A percentile compares a stretch with the other conserved stretches of the same genome.
phyloP scores from a whole-genome alignment of 495 filamentous ascomycete genomes.

The Letharia lupina region DNA sequence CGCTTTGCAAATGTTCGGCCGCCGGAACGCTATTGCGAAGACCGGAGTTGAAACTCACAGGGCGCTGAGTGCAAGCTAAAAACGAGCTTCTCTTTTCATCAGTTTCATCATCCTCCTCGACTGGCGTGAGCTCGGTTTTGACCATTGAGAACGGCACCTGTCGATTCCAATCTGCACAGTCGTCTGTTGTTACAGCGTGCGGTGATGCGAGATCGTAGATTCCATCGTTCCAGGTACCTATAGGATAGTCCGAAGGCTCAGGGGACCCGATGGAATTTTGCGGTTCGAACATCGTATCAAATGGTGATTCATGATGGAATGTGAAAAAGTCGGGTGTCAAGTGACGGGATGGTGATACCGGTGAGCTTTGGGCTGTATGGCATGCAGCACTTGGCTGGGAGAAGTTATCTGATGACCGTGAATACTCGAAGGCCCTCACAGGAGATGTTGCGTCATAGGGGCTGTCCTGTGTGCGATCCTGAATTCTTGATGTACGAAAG shows the following conservation, averaged over 20 bases:
- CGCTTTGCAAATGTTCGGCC: neutral
- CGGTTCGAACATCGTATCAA: neutral
- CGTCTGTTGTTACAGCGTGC: conserved; percentile 42
- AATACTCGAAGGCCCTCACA: conserved; percentile 25
- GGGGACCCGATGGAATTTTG: neutral
- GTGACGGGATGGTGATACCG: conserved; percentile 24
- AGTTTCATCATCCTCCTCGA: conserved; percentile 60
- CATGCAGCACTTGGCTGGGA: conserved; percentile 39
- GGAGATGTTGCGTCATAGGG: conserved; percentile 19
- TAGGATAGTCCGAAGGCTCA: conserved; percentile 9
- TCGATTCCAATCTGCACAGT: conserved; percentile 39
- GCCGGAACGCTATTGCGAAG: conserved; percentile 13
- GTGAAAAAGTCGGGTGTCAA: conserved; percentile 13
- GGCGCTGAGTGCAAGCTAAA: conserved; percentile 20
- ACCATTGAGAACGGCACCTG: conserved; percentile 37
- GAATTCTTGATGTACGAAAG: neutral
- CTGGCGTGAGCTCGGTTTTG: conserved; percentile 50
- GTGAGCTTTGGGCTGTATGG: conserved; percentile 27
- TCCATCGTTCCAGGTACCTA: conserved; percentile 7
- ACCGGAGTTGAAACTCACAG: conserved; percentile 11
- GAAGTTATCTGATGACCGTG: conserved; percentile 42
- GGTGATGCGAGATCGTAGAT: conserved; percentile 18
- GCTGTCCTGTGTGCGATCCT: conserved; percentile 17
- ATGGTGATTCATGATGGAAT: conserved; percentile 7
- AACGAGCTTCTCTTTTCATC: conserved; percentile 17